Base-by-base conservation (phyloP, 2,329 filamentous ascomycete species). In the Colletotrichum brevisporum region DNA sequence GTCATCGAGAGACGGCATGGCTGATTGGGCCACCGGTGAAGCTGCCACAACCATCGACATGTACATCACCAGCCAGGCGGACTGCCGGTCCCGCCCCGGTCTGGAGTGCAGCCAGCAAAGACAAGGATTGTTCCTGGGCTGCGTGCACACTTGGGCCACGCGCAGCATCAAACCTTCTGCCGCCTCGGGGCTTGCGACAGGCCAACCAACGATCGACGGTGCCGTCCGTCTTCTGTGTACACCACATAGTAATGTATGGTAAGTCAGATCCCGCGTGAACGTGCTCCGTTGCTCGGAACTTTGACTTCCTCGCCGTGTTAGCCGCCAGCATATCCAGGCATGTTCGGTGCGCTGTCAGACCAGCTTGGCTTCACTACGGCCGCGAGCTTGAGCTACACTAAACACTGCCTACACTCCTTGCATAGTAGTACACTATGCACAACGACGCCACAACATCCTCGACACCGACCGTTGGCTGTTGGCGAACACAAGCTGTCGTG, bases 281-380 rank as follows among this genome's bases (percentile, higher is more conserved):
- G 53, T 68, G 65, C 53, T 36, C 50, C 45, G 50, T 45, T 50
- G 54, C 66, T 69, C 41, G 31, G 61, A 55, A 53, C 50, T 36
- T 43, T 69, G 63, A 48, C 53, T 54, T 65, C 48, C 43, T 55
- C 43, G 41, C 54, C 31, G 52, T 69, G 41, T 41, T 59, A 47
- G 55, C 57, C 57, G 62, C 55, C 18, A 51, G 59, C 59, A 62
- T 50, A 21, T 16, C 55, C 55, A 50, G 8, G n/a, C 50, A 54
- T 21, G 47, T 60, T 43, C 15, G 55, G 54, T 66, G 62, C 55
- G 66, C 66, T 60, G 61, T 69, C 61, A 66, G 27, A 41, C 55
- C 47, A 64, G 48, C 54, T 58, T 54, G 47, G 55, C 48, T 50
- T 60, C 50, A 27, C 51, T 55, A 26, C 43, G 36, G 61, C 41